Evolutionary conservation across 2,329 filamentous ascomycete genomes (phyloP).

Genomic region (Claviceps africana): DNA sequence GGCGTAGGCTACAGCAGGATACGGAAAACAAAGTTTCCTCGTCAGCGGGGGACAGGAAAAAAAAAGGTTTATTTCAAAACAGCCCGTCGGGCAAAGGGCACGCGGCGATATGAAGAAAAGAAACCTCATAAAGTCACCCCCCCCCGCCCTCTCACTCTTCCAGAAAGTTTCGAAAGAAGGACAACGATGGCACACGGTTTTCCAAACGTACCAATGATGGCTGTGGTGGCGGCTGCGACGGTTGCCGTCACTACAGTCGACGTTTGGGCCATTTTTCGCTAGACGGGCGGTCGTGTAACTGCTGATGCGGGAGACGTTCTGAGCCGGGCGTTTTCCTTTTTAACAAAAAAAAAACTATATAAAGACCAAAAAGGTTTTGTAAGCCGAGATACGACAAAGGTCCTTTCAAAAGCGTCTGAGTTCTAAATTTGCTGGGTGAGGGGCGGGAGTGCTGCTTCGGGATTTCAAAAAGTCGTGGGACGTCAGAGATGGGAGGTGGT

Average conservation of each 20-base stretch:
- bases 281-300: background rate
- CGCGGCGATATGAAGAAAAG: background rate
- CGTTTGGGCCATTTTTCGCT: conserved; percentile 30
- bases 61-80: background rate
- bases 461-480: background rate
- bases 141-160: too few relatives aligned
- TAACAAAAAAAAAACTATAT: too few relatives aligned
- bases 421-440: too few relatives aligned
- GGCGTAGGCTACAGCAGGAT: conserved; percentile 38
- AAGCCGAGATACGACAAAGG: background rate
- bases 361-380: background rate
- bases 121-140: background rate
- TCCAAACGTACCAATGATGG: conserved; percentile 38
- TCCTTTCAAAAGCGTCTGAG: too few relatives aligned
- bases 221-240: conserved; percentile 45
- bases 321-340: background rate
- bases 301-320: conserved; percentile 2
- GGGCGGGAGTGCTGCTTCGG: too few relatives aligned
- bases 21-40: background rate
- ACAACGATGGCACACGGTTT: background rate
- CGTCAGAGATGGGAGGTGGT: background rate
- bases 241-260: conserved; percentile 46
- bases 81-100: background rate
- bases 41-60: background rate
- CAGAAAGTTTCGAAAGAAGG: background rate